Evolutionary conservation across 371 early-diverging fungal species (phyloP), one percentile per base, ranked within the genome.

Genomic region (Paraphysoderma sedebokerense): DNA sequence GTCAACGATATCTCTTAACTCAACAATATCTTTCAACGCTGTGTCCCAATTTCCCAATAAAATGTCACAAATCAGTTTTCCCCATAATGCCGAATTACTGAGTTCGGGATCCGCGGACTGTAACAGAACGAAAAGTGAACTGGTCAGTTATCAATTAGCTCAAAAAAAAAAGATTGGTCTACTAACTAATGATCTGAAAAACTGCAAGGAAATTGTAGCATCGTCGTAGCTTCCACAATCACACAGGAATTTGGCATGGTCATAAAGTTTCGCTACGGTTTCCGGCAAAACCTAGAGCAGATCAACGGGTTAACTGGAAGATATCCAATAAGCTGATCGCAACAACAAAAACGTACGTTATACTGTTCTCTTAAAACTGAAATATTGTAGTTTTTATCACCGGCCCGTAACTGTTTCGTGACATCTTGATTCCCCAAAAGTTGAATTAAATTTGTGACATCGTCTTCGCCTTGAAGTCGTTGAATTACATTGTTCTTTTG

Each of bases 1-100:
- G 51, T 93, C 93, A 52, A 92, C 84, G 40, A 68, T 65, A 54
- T 93, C 93, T 55, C 72, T 76, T 50, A 93, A 67, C 48, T 77
- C 77, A 62, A 72, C 73, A 56, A 93, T 70, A 56, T 92, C 92
- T 47, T 85, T 86, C 38, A 78, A 70, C 26, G 92, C 92, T 39
- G 68, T 76, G 36, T 87, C 88, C 89, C 89, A 90, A 77, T 89
- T 88, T 57, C 82, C 82, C 24, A 79, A 72, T 54, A 91, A 68
- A 52, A 93, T 93, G 53, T 93, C 93, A n/a, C 87, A 78, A 23
- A 88, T 89, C 52, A 93, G 75, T 63, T 91, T 93, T 49, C 93
- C 93, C 93, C 93, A 93, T 52, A 85, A 66, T 30, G 93, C 89
- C 49, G 77, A 79, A 39, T 83, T 65, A 54, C 79, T 79, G 31